These are phyloP conservation scores for Candida sojae DNA, from an alignment of 1,139 yeast genomes.

Conservation along the genomic window DNA sequence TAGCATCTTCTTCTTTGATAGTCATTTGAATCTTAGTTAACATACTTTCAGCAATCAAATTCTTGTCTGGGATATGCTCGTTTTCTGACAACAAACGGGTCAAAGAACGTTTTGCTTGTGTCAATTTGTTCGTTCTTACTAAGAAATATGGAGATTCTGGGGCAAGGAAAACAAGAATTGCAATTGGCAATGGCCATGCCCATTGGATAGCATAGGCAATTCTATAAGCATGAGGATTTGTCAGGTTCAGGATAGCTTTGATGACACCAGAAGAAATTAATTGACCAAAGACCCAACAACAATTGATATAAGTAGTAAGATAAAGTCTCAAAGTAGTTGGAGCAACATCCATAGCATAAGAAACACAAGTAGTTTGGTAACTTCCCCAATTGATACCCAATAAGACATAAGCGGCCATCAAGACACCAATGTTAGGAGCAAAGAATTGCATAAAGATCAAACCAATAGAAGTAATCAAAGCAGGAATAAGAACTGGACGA, in stretches of 20 bases:
- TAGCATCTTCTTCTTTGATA: slow-evolving; percentile 43
- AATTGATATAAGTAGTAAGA: slow-evolving; percentile 48
- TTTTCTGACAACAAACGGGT: slow-evolving; percentile 35
- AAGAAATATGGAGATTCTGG: slow-evolving; percentile 50
- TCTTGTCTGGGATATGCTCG: slow-evolving; percentile 35
- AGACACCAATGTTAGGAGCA: slow-evolving; percentile 41
- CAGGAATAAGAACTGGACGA: slow-evolving; percentile 41
- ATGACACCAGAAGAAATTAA: slow-evolving; percentile 49
- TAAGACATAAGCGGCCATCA: slow-evolving; percentile 47
- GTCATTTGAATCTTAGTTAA: slow-evolving; percentile 45
- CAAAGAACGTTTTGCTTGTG: slow-evolving; percentile 37
- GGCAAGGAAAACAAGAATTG: slow-evolving; percentile 36
- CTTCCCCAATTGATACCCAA: slow-evolving; percentile 57
- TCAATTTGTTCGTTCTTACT: slow-evolving; percentile 34
- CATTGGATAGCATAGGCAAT: slow-evolving; percentile 53
- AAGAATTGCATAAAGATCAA: slow-evolving; percentile 53
- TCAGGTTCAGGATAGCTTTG: slow-evolving; percentile 33
- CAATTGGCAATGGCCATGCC: slow-evolving; percentile 60
- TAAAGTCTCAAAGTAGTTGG: slow-evolving; percentile 50
- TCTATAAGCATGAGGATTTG: slow-evolving; percentile 33
- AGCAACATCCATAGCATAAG: slow-evolving; percentile 55
- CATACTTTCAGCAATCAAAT: slow-evolving; percentile 40
- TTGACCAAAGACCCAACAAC: slow-evolving; percentile 55
- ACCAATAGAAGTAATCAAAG: slow-evolving; percentile 33
- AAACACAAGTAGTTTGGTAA: slow-evolving; percentile 48